Conservation (phyloP, 192 early-diverging fungal species). For the Mortierella hygrophila region DNA sequence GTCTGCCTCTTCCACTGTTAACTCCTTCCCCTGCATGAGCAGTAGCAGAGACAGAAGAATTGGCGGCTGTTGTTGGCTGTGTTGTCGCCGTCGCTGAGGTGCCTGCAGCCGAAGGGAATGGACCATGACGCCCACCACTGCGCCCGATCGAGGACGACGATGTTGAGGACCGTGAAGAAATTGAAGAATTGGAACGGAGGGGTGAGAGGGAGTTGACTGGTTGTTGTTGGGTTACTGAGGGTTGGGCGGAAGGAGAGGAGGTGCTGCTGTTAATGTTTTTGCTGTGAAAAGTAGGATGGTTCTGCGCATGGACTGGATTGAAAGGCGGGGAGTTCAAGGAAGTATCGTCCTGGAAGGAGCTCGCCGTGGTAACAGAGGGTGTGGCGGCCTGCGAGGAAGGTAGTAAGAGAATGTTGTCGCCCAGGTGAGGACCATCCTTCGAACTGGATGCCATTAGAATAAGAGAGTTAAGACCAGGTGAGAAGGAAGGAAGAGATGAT, state of each 20-base stretch:
- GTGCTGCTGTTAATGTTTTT: background rate
- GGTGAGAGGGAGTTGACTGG: background rate
- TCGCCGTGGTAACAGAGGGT: background rate
- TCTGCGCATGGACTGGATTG: background rate
- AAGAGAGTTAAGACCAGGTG: background rate
- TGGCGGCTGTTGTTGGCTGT: background rate
- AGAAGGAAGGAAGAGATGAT: background rate
- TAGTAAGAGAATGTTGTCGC: constrained; percentile 14
- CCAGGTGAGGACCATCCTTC: background rate
- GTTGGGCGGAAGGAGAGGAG: constrained; percentile 2
- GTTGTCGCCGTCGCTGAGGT: background rate
- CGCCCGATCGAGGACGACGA: background rate
- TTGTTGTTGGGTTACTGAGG: background rate
- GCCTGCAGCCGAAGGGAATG: background rate
- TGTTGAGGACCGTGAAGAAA: background rate
- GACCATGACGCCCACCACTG: background rate
- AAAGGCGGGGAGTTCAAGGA: background rate
- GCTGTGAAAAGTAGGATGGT: background rate
- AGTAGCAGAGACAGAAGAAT: background rate
- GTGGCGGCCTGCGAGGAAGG: constrained; percentile 24
- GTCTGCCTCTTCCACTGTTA: background rate
- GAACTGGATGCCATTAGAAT: background rate
- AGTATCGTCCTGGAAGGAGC: background rate
- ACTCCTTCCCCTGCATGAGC: constrained; percentile 2
- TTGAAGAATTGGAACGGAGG: background rate